Conservation (phyloP, 768 basidiomycete species). For the Floccularia luteovirens region DNA sequence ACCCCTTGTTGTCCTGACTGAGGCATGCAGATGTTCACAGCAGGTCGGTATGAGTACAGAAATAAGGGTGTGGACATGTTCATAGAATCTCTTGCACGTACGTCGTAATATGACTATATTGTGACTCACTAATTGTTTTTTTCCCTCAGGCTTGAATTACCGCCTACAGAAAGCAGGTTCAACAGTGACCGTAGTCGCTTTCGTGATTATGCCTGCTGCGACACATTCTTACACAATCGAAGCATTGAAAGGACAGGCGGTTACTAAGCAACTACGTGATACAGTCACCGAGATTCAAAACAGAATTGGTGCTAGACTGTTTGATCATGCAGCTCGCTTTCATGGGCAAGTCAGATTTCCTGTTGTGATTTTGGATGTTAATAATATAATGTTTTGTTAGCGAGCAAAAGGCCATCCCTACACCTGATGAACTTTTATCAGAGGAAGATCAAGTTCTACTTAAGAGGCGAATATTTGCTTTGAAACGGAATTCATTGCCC, state of each 20-base stretch:
- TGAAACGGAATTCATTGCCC: constrained; percentile 91
- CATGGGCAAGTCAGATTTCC: constrained; percentile 58
- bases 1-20: constrained; percentile 3
- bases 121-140: constrained; percentile 3
- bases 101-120: constrained; percentile 15
- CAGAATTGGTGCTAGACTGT: constrained; percentile 84
- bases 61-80: constrained; percentile 99
- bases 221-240: constrained; percentile 97
- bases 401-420: constrained; percentile 68
- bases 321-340: constrained; percentile 91
- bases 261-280: constrained; percentile 93
- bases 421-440: constrained; percentile 72
- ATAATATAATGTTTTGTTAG: constrained; percentile 22
- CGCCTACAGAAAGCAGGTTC: constrained; percentile 51
- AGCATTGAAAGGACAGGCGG: constrained; percentile 92
- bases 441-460: constrained; percentile 90
- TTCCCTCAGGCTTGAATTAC: constrained; percentile 43
- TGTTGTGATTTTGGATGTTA: background rate
- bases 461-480: constrained; percentile 93
- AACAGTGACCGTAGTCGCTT: constrained; percentile 85
- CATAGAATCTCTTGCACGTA: constrained; percentile 91
- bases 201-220: constrained; percentile 97
- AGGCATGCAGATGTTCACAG: constrained; percentile 80
- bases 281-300: constrained; percentile 95
- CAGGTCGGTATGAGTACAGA: constrained; percentile 97